These are phyloP conservation scores for Boletus insuetus DNA, from an alignment of 768 basidiomycete species.

Conservation along the genomic window DNA sequence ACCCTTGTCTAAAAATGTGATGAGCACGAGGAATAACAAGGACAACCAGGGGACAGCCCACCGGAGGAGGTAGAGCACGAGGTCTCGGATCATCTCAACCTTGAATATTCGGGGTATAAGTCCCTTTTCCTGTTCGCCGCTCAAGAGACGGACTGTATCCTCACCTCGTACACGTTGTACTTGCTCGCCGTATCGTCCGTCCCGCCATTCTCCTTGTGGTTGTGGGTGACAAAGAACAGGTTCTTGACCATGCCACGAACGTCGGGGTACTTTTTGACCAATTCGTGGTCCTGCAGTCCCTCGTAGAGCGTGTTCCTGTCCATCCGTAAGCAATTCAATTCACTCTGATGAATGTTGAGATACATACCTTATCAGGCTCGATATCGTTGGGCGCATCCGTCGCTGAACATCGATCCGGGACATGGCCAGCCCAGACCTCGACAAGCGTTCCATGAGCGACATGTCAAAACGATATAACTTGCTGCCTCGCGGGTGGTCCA, in stretches of 20 bases:
- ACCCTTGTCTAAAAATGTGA: conserved; percentile 40
- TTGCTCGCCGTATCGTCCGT: conserved; percentile 64
- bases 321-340: not conserved
- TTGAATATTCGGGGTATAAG: conserved; percentile 9
- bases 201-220: conserved; percentile 56
- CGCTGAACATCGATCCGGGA: conserved; percentile 69
- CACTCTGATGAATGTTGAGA: not conserved
- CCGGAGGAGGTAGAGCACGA: conserved; percentile 51
- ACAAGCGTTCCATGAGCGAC: conserved; percentile 75
- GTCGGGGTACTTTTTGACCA: conserved; percentile 48
- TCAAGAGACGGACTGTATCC: conserved; percentile 23
- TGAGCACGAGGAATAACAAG: not conserved
- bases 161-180: conserved; percentile 72
- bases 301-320: conserved; percentile 60
- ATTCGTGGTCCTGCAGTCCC: conserved; percentile 51
- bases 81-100: conserved; percentile 49
- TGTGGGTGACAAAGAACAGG: conserved; percentile 66
- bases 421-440: conserved; percentile 57
- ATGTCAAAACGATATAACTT: conserved; percentile 64
- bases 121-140: conserved; percentile 9
- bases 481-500: conserved; percentile 59
- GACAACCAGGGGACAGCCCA: conserved; percentile 5
- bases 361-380: conserved; percentile 40
- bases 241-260: conserved; percentile 64
- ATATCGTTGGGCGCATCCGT: conserved; percentile 72